phyloP scores from a whole-genome alignment of 352 stramenopile genomes.

The Globisporangium lucens region DNA sequence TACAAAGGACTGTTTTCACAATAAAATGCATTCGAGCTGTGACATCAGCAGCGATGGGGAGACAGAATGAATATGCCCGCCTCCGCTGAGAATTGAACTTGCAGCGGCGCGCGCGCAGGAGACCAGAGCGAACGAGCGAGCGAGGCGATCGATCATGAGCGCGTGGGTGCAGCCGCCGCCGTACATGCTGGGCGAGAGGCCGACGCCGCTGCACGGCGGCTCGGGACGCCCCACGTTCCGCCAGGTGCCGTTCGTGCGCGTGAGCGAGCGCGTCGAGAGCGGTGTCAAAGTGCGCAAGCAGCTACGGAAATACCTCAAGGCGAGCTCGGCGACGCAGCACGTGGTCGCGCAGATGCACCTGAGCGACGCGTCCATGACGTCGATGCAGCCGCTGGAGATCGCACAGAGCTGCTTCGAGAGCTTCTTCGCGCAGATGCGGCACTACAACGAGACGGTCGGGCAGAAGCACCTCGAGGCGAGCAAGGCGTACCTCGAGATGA shows the following conservation, averaged over 20 bases:
- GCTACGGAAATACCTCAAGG: constrained; percentile 81
- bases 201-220: constrained; percentile 49
- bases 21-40: not conserved
- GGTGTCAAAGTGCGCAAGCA: constrained; percentile 82
- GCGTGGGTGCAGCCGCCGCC: constrained; percentile 47
- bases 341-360: constrained; percentile 80
- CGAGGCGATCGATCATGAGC: constrained; percentile 7
- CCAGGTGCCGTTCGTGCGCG: constrained; percentile 81
- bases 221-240: constrained; percentile 57
- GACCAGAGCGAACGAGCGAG: not conserved
- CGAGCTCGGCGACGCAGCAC: constrained; percentile 68
- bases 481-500: constrained; percentile 79
- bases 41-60: not conserved
- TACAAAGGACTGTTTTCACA: not conserved
- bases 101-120: not conserved
- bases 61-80: not conserved
- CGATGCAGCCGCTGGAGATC: constrained; percentile 80
- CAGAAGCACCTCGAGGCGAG: constrained; percentile 73
- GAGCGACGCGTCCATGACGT: constrained; percentile 66
- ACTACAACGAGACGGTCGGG: constrained; percentile 77
- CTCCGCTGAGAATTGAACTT: constrained; percentile 5
- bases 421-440: constrained; percentile 75
- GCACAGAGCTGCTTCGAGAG: constrained; percentile 74
- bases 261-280: constrained; percentile 74
- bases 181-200: constrained; percentile 81